Percentiles rank a stretch among this genome's conserved stretches.
Conservation (phyloP, 2,329 filamentous ascomycete species). For the Ophiognomonia clavigignenti-juglandacearum region DNA sequence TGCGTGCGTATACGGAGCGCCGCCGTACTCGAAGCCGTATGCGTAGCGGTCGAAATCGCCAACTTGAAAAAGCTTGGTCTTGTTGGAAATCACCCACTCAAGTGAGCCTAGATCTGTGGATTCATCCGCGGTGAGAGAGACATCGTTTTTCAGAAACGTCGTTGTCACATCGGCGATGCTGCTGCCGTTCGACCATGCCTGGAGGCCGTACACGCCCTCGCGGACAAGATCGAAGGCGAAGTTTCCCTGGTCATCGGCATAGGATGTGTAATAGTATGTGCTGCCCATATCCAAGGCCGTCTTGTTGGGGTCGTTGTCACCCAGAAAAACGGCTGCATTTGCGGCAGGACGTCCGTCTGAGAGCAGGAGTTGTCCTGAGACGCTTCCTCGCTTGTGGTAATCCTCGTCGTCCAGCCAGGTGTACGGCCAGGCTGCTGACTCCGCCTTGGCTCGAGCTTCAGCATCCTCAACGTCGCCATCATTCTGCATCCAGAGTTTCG, state of each 20-base stretch:
- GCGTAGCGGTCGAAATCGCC: conserved; percentile 42
- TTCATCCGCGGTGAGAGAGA: conserved; percentile 30
- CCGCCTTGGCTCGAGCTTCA: conserved; percentile 29
- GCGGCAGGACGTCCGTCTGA: conserved; percentile 42
- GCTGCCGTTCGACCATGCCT: conserved; percentile 45
- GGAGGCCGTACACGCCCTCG: conserved; percentile 38
- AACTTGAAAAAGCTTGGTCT: conserved; percentile 41
- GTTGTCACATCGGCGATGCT: conserved; percentile 39
- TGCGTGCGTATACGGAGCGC: conserved; percentile 38
- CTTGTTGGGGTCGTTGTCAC: conserved; percentile 38
- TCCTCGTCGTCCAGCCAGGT: conserved; percentile 39
- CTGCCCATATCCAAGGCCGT: conserved; percentile 42
- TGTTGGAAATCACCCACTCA: conserved; percentile 33
- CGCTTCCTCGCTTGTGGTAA: conserved; percentile 42
- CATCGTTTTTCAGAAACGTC: conserved; percentile 33
- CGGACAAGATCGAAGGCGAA: conserved; percentile 41
- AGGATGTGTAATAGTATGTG: conserved; percentile 44
- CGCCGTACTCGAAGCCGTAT: conserved; percentile 37
- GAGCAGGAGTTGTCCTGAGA: conserved; percentile 37
- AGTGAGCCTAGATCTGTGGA: conserved; percentile 32
- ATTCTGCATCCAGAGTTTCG: conserved; percentile 27
- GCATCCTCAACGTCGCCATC: conserved; percentile 40
- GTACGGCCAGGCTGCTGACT: conserved; percentile 42
- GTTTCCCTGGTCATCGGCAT: conserved; percentile 36
- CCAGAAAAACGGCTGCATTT: conserved; percentile 43